Evolutionary conservation across 1,139 yeast genomes (phyloP).

Genomic region (Taphrina communis): DNA sequence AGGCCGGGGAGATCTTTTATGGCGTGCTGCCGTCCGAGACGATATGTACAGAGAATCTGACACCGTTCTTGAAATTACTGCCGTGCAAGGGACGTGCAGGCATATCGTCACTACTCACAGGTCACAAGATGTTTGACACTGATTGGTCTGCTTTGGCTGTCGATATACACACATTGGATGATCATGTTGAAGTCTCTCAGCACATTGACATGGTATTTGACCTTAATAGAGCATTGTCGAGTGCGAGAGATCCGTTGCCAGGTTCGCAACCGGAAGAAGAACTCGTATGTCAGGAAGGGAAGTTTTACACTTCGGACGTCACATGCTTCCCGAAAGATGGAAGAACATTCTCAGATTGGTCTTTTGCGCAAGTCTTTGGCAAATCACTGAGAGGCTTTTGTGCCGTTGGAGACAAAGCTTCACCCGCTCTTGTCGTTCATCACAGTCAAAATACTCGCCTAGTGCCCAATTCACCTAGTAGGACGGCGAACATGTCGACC

Average conservation of each 20-base stretch:
- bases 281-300: slow-evolving; percentile 72
- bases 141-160: slow-evolving; percentile 94
- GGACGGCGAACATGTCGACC: background rate
- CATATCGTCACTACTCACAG: slow-evolving; percentile 80
- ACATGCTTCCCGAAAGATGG: slow-evolving; percentile 79
- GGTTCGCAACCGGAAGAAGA: slow-evolving; percentile 64
- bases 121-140: slow-evolving; percentile 94
- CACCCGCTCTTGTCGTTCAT: slow-evolving; percentile 9
- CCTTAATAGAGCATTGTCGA: slow-evolving; percentile 68
- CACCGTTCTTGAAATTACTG: slow-evolving; percentile 86
- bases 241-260: slow-evolving; percentile 50
- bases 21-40: slow-evolving; percentile 96
- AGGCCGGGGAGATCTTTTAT: slow-evolving; percentile 57
- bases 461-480: slow-evolving; percentile 11
- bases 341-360: slow-evolving; percentile 59
- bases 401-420: slow-evolving; percentile 4
- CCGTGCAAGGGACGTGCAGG: slow-evolving; percentile 96
- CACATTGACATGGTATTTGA: slow-evolving; percentile 77
- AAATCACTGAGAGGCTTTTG: slow-evolving; percentile 42
- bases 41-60: slow-evolving; percentile 93
- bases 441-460: slow-evolving; percentile 16
- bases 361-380: slow-evolving; percentile 64
- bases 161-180: slow-evolving; percentile 66
- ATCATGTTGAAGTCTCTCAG: slow-evolving; percentile 64
- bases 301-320: slow-evolving; percentile 62